Percentiles rank a stretch among this genome's conserved stretches.
Evolutionary conservation across 768 basidiomycete genomes (phyloP).

Genomic region (Candolleomyces eurysporus): DNA sequence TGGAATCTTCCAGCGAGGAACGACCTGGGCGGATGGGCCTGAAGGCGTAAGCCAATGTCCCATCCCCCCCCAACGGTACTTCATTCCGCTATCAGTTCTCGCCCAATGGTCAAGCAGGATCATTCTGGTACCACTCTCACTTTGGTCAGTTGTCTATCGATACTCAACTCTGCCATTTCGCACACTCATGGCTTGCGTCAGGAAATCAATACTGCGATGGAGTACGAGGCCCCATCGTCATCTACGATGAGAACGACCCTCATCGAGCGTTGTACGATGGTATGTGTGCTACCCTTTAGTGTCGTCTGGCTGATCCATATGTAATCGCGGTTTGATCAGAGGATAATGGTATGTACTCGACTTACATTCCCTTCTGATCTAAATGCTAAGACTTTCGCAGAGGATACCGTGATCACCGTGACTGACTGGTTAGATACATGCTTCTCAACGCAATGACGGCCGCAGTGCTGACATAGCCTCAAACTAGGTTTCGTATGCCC

Average conservation of each 20-base stretch:
- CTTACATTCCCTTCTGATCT: neutral
- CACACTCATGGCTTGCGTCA: too few relatives aligned
- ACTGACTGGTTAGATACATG: slow-evolving; percentile 40
- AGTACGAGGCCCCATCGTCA: slow-evolving; percentile 45
- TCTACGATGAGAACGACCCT: slow-evolving; percentile 42
- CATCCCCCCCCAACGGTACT: slow-evolving; percentile 29
- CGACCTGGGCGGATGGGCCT: slow-evolving; percentile 41
- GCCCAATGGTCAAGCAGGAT: slow-evolving; percentile 36
- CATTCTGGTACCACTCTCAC: slow-evolving; percentile 41
- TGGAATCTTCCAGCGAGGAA: slow-evolving; percentile 35
- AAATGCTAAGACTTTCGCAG: slow-evolving; percentile 20
- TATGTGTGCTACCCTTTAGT: too few relatives aligned
- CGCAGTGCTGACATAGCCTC: neutral
- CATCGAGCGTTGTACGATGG: slow-evolving; percentile 21
- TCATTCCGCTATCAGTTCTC: slow-evolving; percentile 41
- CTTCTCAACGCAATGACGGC: neutral
- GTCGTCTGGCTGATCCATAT: too few relatives aligned
- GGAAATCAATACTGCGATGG: slow-evolving; percentile 57
- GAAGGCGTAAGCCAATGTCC: slow-evolving; percentile 42
- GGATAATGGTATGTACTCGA: neutral
- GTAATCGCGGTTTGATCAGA: neutral
- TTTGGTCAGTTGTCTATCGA: slow-evolving; percentile 16
- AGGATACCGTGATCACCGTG: slow-evolving; percentile 44
- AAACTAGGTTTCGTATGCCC: slow-evolving; percentile 15
- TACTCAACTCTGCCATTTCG: too few relatives aligned